Percentiles rank a stretch among this genome's conserved stretches.
phyloP scores from a whole-genome alignment of 345 rosid genomes.

The Camelina sativa region DNA sequence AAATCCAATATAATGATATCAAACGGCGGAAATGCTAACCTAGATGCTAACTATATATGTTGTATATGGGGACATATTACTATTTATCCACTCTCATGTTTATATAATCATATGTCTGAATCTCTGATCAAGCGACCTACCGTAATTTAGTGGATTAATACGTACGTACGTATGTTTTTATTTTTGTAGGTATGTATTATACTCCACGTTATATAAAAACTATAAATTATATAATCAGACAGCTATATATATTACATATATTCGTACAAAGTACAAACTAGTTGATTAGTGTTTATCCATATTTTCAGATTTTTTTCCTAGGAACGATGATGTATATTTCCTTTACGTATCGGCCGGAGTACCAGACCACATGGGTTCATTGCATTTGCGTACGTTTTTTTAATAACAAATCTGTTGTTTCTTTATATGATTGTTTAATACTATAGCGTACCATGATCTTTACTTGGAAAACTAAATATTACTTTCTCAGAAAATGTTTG shows the following conservation, averaged over 20 bases:
- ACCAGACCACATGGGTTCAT: constrained; percentile 20
- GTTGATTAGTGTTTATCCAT: neutral
- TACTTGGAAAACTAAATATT: too few relatives aligned
- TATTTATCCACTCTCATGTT: neutral
- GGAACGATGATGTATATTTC: neutral
- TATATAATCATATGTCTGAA: neutral
- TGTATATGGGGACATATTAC: neutral
- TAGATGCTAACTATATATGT: too few relatives aligned
- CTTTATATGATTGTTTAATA: neutral
- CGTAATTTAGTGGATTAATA: neutral
- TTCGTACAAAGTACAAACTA: neutral
- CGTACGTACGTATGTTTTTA: neutral
- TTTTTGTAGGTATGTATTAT: too few relatives aligned
- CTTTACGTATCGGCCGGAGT: neutral
- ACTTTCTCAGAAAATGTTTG: too few relatives aligned
- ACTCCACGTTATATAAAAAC: neutral
- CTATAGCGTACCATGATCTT: neutral
- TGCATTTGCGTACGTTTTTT: constrained; percentile 19
- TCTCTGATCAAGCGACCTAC: neutral
- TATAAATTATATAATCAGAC: neutral
- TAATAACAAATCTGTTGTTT: neutral
- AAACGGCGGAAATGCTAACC: neutral
- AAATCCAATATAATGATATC: neutral
- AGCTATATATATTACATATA: neutral
- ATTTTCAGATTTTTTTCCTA: neutral